Conservation (phyloP, 352 stramenopile genomes). For the Phytophthora aleatoria region DNA sequence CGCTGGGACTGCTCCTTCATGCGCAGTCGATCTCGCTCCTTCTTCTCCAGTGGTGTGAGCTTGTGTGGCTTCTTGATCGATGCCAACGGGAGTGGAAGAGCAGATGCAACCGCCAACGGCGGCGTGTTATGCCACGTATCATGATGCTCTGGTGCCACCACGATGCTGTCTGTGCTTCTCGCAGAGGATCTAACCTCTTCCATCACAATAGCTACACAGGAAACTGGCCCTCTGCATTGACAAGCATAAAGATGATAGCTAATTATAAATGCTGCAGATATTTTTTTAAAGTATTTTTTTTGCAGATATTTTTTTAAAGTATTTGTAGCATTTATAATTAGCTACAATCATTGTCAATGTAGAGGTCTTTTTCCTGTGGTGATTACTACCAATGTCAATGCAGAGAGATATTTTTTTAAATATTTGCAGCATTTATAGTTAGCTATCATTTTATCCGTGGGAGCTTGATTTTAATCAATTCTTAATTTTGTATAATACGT, state of each 20-base stretch:
- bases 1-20: conserved; percentile 59
- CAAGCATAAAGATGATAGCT: conserved; percentile 17
- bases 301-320: no score
- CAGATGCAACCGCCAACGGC: conserved; percentile 13
- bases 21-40: conserved; percentile 48
- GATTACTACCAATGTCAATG: no score
- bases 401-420: no score
- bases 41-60: conserved; percentile 56
- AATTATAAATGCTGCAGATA: conserved; percentile 33
- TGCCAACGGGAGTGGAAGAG: conserved; percentile 12
- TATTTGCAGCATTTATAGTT: no score
- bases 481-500: no score
- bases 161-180: conserved; percentile 23
- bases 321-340: no score
- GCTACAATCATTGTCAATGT: no score
- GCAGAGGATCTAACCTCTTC: conserved; percentile 9
- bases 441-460: no score
- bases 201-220: conserved; percentile 12
- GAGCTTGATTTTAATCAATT: no score
- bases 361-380: no score
- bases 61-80: conserved; percentile 30
- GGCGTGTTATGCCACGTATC: conserved; percentile 7
- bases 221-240: conserved; percentile 19
- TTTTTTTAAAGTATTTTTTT: neutral
- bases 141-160: conserved; percentile 13